Base-by-base conservation (phyloP, 768 basidiomycete species). In the Boletus edulis region DNA sequence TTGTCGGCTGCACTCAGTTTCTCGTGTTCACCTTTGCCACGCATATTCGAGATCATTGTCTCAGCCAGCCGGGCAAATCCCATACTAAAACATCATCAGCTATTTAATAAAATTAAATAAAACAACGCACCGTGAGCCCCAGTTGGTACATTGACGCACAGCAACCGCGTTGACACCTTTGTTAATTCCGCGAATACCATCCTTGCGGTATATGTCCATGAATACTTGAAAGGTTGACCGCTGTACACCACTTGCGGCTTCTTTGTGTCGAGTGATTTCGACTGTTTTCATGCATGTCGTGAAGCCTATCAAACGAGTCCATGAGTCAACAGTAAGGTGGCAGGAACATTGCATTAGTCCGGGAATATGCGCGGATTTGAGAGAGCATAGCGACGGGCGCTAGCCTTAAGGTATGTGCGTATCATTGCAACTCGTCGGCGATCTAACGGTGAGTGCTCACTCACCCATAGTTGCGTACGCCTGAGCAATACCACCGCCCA, bases 271-370 rank as follows among this genome's bases (percentile, higher is more conserved):
- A 46, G 95, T 98, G 62, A 98, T 98, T 73, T 96, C 94, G 59
- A 84, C 97, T 20, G 97, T 99, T 76, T 99, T 99, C 97, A 99
- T 99, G 74, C 94, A 97, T 41, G 96, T 98, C 75, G 94, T 96
- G 78, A 98, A 94, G 64, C 96, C 94, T 97, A 61, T 39, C 51
- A 46, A 15, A 41, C 44, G 35, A 59, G 24, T 39, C 17, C 7
- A 34, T 61, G 38, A 71, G 56, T 38, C 49, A 55, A 51, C 22
- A 0, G 38, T 3, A 54, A 38, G n/a, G 31, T 22, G 39, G 10
- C 3, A 35, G 14, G 18, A 15, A 24, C 15, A 17, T 18, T 7
- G 49, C 29, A 18, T 58, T 42, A 43, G 50, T 55, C 56, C 49
- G 53, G 51, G 62, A 52, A 58, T 54, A 63, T 46, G 53, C 38